These are phyloP conservation scores for Rhodotorula diobovata DNA, from an alignment of 768 basidiomycete genomes.

Conservation along the genomic window DNA sequence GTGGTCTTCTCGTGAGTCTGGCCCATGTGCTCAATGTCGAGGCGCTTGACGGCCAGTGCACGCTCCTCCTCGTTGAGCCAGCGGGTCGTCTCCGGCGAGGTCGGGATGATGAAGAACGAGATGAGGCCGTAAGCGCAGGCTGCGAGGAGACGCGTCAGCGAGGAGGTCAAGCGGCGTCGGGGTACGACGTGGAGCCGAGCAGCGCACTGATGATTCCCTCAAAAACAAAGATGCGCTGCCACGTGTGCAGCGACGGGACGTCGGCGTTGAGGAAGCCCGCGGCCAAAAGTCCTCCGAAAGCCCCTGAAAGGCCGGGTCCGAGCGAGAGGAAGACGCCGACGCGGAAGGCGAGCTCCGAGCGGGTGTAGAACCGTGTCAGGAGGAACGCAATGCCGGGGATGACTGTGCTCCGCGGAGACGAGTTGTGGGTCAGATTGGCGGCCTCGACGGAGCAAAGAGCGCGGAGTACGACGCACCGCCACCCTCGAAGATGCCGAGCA, in stretches of 20 bases:
- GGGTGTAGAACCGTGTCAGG: constrained; percentile 22
- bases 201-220: constrained; percentile 25
- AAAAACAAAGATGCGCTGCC: constrained; percentile 31
- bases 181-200: neutral
- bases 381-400: constrained; percentile 37
- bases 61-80: constrained; percentile 55
- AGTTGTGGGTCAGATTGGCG: neutral
- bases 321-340: constrained; percentile 32
- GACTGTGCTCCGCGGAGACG: neutral
- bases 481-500: constrained; percentile 33
- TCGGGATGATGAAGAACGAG: constrained; percentile 59
- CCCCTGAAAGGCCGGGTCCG: constrained; percentile 31
- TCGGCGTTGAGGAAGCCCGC: constrained; percentile 18
- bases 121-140: constrained; percentile 53
- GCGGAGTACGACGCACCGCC: neutral
- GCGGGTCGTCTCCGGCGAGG: constrained; percentile 65
- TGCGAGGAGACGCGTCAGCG: neutral
- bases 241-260: constrained; percentile 15
- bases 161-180: too few relatives aligned
- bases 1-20: constrained; percentile 63
- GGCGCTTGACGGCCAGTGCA: constrained; percentile 62
- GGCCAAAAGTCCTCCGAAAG: constrained; percentile 30
- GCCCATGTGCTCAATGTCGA: constrained; percentile 63
- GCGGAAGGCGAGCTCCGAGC: constrained; percentile 15
- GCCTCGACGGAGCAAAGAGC: neutral